Evolutionary conservation across 2,329 filamentous ascomycete species (phyloP).

Genomic region (Colletotrichum lentis): DNA sequence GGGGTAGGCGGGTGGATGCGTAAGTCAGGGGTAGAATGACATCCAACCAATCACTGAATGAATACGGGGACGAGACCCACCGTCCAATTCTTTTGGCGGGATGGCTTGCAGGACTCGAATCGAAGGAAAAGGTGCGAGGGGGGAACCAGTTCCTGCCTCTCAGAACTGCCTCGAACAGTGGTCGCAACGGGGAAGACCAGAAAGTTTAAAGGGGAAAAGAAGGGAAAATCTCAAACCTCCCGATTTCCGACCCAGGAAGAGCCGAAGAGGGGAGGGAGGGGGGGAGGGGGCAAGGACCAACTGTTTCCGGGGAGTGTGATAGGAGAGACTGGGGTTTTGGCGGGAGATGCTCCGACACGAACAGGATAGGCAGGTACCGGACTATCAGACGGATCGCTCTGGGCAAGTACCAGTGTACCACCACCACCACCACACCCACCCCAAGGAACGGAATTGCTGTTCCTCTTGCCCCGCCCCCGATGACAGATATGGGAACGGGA

Average conservation of each 20-base stretch:
- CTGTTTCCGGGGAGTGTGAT: slow-evolving; percentile 27
- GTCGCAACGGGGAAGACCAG: no score
- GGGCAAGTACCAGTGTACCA: background rate
- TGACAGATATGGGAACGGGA: background rate
- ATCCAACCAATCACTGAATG: background rate
- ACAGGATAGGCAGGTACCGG: slow-evolving; percentile 1
- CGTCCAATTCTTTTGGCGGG: slow-evolving; percentile 20
- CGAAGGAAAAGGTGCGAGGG: background rate
- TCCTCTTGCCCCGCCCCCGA: background rate
- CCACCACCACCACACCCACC: background rate
- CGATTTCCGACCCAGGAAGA: slow-evolving; percentile 9
- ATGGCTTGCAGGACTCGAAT: slow-evolving; percentile 27
- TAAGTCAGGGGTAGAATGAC: background rate
- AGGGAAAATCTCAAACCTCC: slow-evolving; percentile 28
- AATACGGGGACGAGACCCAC: background rate
- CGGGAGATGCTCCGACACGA: slow-evolving; percentile 5
- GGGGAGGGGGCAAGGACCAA: slow-evolving; percentile 21
- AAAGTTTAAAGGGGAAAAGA: background rate
- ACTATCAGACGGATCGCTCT: slow-evolving; percentile 6
- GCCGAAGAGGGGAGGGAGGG: no score
- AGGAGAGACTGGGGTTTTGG: background rate
- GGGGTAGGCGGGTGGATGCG: background rate
- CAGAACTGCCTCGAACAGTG: no score
- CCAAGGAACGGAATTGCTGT: no score
- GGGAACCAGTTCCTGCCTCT: no score